Base-by-base conservation (phyloP, 441 rosid species). In the Codiaeum variegatum region DNA sequence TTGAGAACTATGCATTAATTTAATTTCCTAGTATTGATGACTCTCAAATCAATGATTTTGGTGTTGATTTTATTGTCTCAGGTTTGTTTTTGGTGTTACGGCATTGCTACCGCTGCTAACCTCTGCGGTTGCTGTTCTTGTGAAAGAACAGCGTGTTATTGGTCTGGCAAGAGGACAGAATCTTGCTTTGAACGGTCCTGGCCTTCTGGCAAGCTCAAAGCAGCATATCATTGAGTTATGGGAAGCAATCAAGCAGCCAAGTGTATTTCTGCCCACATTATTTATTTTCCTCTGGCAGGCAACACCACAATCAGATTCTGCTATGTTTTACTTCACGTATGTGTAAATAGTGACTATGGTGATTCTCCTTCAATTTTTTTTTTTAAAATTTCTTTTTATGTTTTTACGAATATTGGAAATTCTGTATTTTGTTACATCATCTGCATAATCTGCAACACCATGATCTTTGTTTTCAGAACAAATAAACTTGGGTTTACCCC, bases 221-320 rank as follows among this genome's bases (percentile, higher is more conserved):
- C 88, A 81, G 73, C 81, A 83, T 71, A 73, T 91, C 62, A 64
- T 88, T 78, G 84, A 87, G 84, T 80, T 93, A 58, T 90, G 93
- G 94, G 67, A 64, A 73, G 94, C 99, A 71, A 85, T 91, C 54
- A 88, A 85, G 83, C 91, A 93, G 76, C 94, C 95, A 9, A 87
- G 84, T 76, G 95, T 93, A 52, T 88, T 89, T 68, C 89, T 95
- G 12, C 98, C 98, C 15, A 95, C 98, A 7, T 75, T 91, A 29
- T 95, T 95, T 77, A 84, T 95, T 71, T 93, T 95, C 86, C 86
- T 93, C 66, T 93, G 99, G 99, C 99, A 95, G 87, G 91, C 97
- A 75, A 95, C 98, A 26, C 99, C 98, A 1, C 98, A 90, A 5
- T 95, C 99, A 21, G 99, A 95, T 72, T 90, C 97, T 61, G 99